phyloP scores from a whole-genome alignment of 768 basidiomycete genomes.

The Dacryopinax primogenitus region DNA sequence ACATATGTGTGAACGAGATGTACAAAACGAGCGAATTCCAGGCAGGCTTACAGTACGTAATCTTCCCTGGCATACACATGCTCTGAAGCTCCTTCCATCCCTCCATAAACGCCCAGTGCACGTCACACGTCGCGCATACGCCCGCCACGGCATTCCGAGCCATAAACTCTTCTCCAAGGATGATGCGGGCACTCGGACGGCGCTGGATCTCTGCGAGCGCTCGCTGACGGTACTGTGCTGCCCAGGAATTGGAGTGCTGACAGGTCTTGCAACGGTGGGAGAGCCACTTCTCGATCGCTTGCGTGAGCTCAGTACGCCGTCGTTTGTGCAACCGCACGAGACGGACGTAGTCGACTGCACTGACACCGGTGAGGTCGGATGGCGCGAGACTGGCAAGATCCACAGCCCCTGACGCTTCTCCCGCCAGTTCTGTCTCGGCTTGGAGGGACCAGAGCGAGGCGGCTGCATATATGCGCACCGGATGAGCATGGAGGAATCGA shows the following conservation, averaged over 20 bases:
- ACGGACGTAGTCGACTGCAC: neutral
- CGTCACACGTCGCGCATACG: neutral
- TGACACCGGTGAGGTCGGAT: neutral
- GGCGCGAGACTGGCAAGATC: neutral
- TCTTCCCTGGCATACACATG: neutral
- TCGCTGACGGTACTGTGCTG: neutral
- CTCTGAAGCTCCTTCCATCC: neutral
- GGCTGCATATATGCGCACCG: neutral
- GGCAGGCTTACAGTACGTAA: neutral
- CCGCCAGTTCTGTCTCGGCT: neutral
- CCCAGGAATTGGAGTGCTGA: conserved; percentile 2
- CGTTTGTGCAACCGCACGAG: neutral
- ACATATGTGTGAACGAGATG: neutral
- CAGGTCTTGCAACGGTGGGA: neutral
- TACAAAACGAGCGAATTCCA: too few relatives aligned
- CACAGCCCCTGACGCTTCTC: neutral
- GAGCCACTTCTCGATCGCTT: neutral
- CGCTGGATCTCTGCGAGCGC: neutral
- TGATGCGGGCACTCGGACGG: neutral
- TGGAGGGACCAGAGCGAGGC: neutral
- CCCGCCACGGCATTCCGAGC: neutral
- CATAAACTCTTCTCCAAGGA: neutral
- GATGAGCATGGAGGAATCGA: neutral
- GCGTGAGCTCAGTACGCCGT: neutral
- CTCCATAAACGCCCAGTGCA: neutral